Conservation (phyloP, 805 yeast species). For the Starmera quercuum region DNA sequence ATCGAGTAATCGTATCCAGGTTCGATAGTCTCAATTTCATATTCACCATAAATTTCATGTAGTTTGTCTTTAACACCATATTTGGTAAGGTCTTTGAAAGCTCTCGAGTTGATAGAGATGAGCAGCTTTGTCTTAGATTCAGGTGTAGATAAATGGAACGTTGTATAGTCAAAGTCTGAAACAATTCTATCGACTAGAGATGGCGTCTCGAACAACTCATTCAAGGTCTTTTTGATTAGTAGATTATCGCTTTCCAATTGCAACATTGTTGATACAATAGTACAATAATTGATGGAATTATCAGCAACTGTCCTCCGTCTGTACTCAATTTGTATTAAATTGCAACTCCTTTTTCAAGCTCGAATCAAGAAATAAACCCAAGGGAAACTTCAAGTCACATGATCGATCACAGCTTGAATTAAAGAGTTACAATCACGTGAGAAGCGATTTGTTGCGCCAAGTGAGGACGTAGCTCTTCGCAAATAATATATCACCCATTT, state of each 20-base stretch:
- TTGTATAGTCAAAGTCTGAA: conserved; percentile 93
- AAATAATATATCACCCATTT: too few relatives aligned
- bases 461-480: too few relatives aligned
- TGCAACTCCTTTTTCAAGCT: too few relatives aligned
- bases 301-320: too few relatives aligned
- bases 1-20: conserved; percentile 78
- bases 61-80: conserved; percentile 58
- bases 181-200: conserved; percentile 73
- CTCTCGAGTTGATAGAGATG: conserved; percentile 65
- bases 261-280: conserved; percentile 45
- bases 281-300: too few relatives aligned
- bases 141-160: conserved; percentile 88
- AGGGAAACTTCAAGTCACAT: too few relatives aligned
- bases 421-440: too few relatives aligned
- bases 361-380: too few relatives aligned
- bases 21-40: conserved; percentile 41
- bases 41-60: conserved; percentile 40
- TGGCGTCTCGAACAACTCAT: conserved; percentile 55
- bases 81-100: conserved; percentile 64
- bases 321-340: too few relatives aligned
- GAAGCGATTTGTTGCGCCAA: too few relatives aligned
- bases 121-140: conserved; percentile 59
- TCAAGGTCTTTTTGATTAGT: conserved; percentile 71
- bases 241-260: conserved; percentile 81
- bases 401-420: too few relatives aligned